Base-by-base conservation (phyloP, 1,284 basidiomycete species). In the Moesziomyces globuligerus region DNA sequence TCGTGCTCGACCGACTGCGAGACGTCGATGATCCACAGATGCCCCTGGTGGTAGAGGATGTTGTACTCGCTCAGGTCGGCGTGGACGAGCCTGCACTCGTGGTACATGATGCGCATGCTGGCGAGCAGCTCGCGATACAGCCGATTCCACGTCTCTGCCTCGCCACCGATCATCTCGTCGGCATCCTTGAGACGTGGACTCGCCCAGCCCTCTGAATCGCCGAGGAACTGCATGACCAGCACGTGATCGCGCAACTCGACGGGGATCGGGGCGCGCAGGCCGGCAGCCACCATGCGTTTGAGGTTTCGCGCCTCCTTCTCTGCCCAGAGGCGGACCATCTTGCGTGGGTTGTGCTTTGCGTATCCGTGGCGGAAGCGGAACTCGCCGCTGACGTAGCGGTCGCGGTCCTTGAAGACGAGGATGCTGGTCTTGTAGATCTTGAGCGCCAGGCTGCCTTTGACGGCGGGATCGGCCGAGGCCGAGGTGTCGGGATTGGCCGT, bases 381-480 rank as follows among this genome's bases (percentile, higher is more conserved):
- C 82, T 98, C 96, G 45, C 87, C 87, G 0, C 89, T 88, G 29
- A 98, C 94, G 83, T 98, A 98, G 57, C 91, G 90, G 80, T 96
- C 93, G 11, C 96, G 89, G 76, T 98, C 92, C 83, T 97, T 96
- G 86, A 99, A 99, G 9, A 94, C 87, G 8, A 99, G 88, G 70
- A 99, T 98, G 25, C 93, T 95, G 0, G 96, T 99, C 83, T 98
- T 96, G 86, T 95, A 99, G 73, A 99, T 95, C 84, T 98, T 99
- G 67, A 98, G 86, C 0, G 95, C 78, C 13, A 77, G 48, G 26
- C 64, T 69, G 8, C 72, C 64, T n/a, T 74, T 50, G 1, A 21
- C 36, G n/a, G 26, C 34, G 2, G 20, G 32, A 1, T 48, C 44
- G 7, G n/a, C 32, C 1, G 50, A 54, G 15, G 51, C 15, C 15